phyloP scores from a whole-genome alignment of 805 yeast genomes.

The Blastobotrys peoriensis region DNA sequence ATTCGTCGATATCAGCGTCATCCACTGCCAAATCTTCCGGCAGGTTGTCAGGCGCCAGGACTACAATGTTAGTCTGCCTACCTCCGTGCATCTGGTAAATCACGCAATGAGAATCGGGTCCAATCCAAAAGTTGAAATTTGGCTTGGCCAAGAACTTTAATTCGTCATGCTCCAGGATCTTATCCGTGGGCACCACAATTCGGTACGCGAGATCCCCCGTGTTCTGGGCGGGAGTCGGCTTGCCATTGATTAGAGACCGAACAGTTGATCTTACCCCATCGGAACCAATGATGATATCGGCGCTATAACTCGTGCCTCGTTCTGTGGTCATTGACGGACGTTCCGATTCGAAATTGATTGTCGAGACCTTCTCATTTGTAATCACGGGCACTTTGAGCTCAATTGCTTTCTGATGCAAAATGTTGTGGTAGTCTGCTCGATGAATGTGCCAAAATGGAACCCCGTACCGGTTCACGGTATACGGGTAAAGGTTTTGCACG shows the following conservation, averaged over 20 bases:
- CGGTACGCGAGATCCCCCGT: slow-evolving; percentile 14
- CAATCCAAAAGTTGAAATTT: slow-evolving; percentile 9
- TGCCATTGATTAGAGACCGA: slow-evolving; percentile 21
- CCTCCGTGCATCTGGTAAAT: slow-evolving; percentile 1
- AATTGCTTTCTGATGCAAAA: too few species aligned
- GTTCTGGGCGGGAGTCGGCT: slow-evolving; percentile 2
- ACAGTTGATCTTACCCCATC: slow-evolving; percentile 28
- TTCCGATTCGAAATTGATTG: slow-evolving; percentile 24
- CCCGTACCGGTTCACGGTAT: slow-evolving; percentile 16
- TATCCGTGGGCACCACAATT: slow-evolving; percentile 4
- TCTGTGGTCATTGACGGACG: slow-evolving; percentile 15
- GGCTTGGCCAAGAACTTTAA: slow-evolving; percentile 5
- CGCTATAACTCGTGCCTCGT: slow-evolving; percentile 19
- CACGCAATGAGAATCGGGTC: slow-evolving; percentile 10
- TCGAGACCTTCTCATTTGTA: slow-evolving; percentile 16
- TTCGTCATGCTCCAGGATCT: neutral
- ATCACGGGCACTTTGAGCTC: slow-evolving; percentile 24
- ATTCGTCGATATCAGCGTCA: slow-evolving; percentile 1
- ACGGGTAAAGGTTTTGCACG: slow-evolving; percentile 21
- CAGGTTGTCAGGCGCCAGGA: slow-evolving; percentile 5
- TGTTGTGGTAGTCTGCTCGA: slow-evolving; percentile 30
- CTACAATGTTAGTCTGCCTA: slow-evolving; percentile 9
- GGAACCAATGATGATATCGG: slow-evolving; percentile 26
- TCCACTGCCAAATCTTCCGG: slow-evolving; percentile 4
- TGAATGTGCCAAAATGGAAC: slow-evolving; percentile 26